Conservation (phyloP, 768 basidiomycete genomes). For the Cystofilobasidium bisporidii region DNA sequence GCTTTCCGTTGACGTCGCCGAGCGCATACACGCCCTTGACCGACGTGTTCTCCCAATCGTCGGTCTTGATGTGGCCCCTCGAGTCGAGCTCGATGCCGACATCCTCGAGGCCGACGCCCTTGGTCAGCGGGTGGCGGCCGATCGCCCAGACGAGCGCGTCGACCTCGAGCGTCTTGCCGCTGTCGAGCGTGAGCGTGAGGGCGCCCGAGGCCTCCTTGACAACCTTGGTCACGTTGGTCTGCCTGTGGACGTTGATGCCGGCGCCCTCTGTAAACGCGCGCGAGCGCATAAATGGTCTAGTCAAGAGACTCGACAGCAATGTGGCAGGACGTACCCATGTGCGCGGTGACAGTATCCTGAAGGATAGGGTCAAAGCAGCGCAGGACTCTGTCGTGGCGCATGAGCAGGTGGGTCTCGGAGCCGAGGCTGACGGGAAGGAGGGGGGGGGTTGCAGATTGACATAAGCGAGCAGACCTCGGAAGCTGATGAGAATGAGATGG, state of each 20-base stretch:
- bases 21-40: constrained; percentile 12
- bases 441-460: too few relatives aligned
- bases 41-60: constrained; percentile 14
- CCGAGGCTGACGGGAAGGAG: constrained; percentile 20
- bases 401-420: constrained; percentile 4
- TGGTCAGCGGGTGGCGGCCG: background rate
- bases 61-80: background rate
- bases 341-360: constrained; percentile 1
- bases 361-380: constrained; percentile 9
- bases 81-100: background rate
- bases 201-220: too few relatives aligned
- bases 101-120: constrained; percentile 9
- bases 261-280: background rate
- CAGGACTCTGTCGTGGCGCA: constrained; percentile 10
- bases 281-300: too few relatives aligned
- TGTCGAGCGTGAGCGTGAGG: background rate
- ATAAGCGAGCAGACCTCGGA: too few relatives aligned
- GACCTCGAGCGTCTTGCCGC: background rate
- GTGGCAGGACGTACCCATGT: too few relatives aligned
- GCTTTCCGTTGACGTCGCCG: constrained; percentile 14
- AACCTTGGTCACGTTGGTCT: constrained; percentile 3
- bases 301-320: too few relatives aligned
- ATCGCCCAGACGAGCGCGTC: constrained; percentile 16
- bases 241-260: constrained; percentile 2
- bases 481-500: background rate